Conservation (phyloP, 495 filamentous ascomycete species). For the Neurospora africana region DNA sequence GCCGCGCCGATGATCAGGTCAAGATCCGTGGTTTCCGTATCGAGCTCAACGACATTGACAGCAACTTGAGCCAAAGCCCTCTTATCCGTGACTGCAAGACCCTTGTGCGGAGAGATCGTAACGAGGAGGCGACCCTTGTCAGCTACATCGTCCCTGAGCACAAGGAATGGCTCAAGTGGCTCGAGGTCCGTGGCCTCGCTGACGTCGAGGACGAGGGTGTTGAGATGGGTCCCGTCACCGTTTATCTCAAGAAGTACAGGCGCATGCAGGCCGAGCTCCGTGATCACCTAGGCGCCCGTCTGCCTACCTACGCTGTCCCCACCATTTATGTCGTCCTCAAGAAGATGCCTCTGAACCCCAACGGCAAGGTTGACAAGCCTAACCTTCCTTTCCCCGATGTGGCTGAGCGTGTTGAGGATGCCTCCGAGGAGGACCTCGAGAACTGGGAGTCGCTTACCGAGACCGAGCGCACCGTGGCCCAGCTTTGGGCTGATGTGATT, state of each 20-base stretch:
- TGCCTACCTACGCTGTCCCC: constrained; percentile 77
- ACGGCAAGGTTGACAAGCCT: constrained; percentile 89
- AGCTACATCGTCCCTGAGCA: constrained; percentile 85
- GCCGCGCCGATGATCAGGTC: constrained; percentile 80
- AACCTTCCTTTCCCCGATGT: constrained; percentile 85
- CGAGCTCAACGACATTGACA: constrained; percentile 91
- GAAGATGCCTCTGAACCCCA: constrained; percentile 82
- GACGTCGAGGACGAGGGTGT: constrained; percentile 38
- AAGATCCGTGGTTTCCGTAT: constrained; percentile 96
- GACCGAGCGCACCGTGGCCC: constrained; percentile 27
- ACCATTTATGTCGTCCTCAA: constrained; percentile 65
- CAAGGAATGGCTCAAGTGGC: constrained; percentile 58
- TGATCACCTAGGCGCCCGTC: constrained; percentile 60
- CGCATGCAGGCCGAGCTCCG: constrained; percentile 64
- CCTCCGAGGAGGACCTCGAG: constrained; percentile 58
- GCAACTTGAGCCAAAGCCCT: constrained; percentile 64
- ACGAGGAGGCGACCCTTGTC: constrained; percentile 82
- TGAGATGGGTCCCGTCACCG: constrained; percentile 32
- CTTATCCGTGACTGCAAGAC: constrained; percentile 83
- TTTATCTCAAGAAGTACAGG: constrained; percentile 50
- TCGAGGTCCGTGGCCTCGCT: constrained; percentile 42
- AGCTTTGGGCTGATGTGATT: constrained; percentile 37
- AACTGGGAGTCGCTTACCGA: constrained; percentile 51
- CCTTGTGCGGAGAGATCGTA: constrained; percentile 72
- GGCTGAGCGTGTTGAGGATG: constrained; percentile 33